Conservation (phyloP, 23 red algal genomes). For the Gracilariopsis chorda region DNA sequence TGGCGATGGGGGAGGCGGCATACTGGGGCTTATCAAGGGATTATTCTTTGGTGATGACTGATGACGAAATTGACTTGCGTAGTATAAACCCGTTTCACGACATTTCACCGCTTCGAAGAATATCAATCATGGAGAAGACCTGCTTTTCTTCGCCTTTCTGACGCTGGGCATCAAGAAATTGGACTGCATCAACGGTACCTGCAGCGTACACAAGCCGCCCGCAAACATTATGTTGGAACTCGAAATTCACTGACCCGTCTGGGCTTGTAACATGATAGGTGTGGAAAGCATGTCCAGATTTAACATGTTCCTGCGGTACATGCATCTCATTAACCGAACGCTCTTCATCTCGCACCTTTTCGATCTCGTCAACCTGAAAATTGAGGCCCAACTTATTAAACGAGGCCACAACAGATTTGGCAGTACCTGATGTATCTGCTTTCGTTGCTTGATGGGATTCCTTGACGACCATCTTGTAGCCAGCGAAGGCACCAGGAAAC, state of each 20-base stretch:
- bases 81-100: not conserved
- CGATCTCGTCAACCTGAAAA: slow-evolving; percentile 68
- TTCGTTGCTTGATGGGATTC: slow-evolving; percentile 94
- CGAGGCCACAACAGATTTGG: slow-evolving; percentile 80
- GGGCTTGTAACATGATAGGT: slow-evolving; percentile 90
- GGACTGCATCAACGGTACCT: slow-evolving; percentile 93
- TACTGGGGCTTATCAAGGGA: slow-evolving; percentile 17
- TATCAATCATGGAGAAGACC: slow-evolving; percentile 93
- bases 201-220: slow-evolving; percentile 90
- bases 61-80: not conserved
- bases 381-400: slow-evolving; percentile 73
- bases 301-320: slow-evolving; percentile 76
- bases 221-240: slow-evolving; percentile 98
- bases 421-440: slow-evolving; percentile 95
- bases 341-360: slow-evolving; percentile 67
- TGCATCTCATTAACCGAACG: slow-evolving; percentile 62
- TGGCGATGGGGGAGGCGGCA: not conserved
- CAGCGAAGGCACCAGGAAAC: slow-evolving; percentile 79
- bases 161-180: slow-evolving; percentile 72
- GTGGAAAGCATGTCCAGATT: slow-evolving; percentile 93
- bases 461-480: slow-evolving; percentile 80
- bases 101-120: slow-evolving; percentile 81
- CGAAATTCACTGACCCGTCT: slow-evolving; percentile 84
- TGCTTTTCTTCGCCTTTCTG: not conserved
- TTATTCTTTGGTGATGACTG: not conserved